Percentiles rank a stretch among this genome's conserved stretches.
Evolutionary conservation across 345 rosid species (phyloP).

Genomic region (Eucalyptus globulus): DNA sequence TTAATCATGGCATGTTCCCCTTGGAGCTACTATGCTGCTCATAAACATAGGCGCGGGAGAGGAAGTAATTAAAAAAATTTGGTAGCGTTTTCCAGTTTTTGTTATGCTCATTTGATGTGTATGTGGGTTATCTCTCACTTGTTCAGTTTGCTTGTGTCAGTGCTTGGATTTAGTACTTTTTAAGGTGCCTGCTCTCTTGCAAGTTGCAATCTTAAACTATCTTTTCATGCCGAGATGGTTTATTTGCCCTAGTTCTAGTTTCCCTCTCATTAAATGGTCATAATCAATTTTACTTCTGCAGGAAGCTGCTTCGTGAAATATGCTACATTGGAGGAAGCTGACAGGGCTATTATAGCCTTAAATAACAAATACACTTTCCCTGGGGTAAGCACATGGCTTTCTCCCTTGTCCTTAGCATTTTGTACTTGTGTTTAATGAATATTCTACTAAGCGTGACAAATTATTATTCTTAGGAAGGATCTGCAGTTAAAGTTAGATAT

Average conservation of each 20-base stretch:
- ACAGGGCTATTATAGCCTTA: constrained; percentile 62
- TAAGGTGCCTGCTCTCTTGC: not conserved
- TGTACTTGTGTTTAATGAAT: not conserved
- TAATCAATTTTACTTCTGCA: constrained; percentile 9
- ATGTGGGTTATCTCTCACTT: not conserved
- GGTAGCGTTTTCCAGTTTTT: not conserved
- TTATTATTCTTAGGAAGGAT: not conserved
- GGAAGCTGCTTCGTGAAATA: constrained; percentile 89
- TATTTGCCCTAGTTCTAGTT: not conserved
- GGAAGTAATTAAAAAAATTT: not conserved
- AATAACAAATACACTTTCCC: constrained; percentile 50
- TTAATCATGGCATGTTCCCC: not conserved
- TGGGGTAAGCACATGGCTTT: constrained; percentile 46
- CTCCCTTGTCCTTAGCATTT: not conserved
- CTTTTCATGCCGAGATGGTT: not conserved
- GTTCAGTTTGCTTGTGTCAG: not conserved
- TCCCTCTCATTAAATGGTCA: not conserved
- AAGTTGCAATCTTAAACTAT: not conserved
- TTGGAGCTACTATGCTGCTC: not conserved
- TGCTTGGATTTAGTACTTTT: not conserved
- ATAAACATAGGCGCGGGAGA: not conserved
- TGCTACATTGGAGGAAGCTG: constrained; percentile 56
- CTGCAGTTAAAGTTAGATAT: constrained; percentile 55
- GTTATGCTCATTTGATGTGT: not conserved
- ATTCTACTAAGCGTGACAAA: not conserved